A percentile compares a stretch with the other conserved stretches of the same genome.
Evolutionary conservation across 495 filamentous ascomycete species (phyloP).

Genomic region (Penicillium coprophilum): DNA sequence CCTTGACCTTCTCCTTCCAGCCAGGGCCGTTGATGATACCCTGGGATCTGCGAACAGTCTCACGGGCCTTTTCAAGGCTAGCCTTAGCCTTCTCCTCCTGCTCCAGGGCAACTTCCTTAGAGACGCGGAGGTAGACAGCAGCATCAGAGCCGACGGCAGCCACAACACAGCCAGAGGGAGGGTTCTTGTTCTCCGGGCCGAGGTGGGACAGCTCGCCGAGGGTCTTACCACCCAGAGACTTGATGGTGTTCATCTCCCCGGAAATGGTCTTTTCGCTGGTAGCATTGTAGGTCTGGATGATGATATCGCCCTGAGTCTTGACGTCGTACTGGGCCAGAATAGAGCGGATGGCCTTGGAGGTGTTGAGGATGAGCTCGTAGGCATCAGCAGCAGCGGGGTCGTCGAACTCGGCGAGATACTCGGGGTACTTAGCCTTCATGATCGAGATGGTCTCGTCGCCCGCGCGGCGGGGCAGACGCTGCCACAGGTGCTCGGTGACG

Average conservation of each 20-base stretch:
- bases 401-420: slow-evolving; percentile 53
- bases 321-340: slow-evolving; percentile 58
- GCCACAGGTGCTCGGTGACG: slow-evolving; percentile 77
- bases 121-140: slow-evolving; percentile 68
- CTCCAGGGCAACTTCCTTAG: slow-evolving; percentile 66
- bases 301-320: slow-evolving; percentile 56
- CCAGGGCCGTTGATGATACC: slow-evolving; percentile 35
- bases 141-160: slow-evolving; percentile 64
- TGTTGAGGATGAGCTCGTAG: slow-evolving; percentile 64
- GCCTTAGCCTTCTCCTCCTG: slow-evolving; percentile 62
- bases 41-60: slow-evolving; percentile 37
- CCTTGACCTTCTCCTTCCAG: slow-evolving; percentile 49
- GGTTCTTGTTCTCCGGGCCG: slow-evolving; percentile 48
- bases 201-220: slow-evolving; percentile 51
- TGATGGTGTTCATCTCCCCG: slow-evolving; percentile 59
- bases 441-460: slow-evolving; percentile 64
- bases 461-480: slow-evolving; percentile 66
- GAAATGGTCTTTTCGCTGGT: slow-evolving; percentile 56
- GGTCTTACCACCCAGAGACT: slow-evolving; percentile 63
- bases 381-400: slow-evolving; percentile 57
- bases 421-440: slow-evolving; percentile 66
- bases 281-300: slow-evolving; percentile 59
- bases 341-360: slow-evolving; percentile 57
- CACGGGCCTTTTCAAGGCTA: slow-evolving; percentile 43
- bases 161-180: slow-evolving; percentile 69